These are phyloP conservation scores for Naganishia liquefaciens DNA, from an alignment of 1,284 basidiomycete genomes.

Conservation along the genomic window DNA sequence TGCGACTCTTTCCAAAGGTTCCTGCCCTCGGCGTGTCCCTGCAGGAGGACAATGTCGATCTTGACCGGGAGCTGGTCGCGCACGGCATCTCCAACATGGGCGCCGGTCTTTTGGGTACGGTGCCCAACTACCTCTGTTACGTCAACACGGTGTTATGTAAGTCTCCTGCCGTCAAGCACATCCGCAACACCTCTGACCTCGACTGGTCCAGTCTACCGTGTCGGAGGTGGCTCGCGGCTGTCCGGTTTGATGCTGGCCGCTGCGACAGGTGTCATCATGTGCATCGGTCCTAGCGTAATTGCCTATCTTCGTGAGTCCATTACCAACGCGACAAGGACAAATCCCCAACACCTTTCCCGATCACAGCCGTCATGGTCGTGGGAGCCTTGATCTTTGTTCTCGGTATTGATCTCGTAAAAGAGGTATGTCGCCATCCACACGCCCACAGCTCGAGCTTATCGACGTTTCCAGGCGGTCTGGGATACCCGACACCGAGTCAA, in stretches of 20 bases:
- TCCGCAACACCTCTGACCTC: not conserved
- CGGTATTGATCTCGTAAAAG: slow-evolving; percentile 90
- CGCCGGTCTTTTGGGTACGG: slow-evolving; percentile 76
- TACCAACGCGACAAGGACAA: slow-evolving; percentile 2
- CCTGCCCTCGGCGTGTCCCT: slow-evolving; percentile 94
- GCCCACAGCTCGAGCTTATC: not conserved
- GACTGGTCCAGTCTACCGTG: slow-evolving; percentile 70
- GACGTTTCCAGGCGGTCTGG: slow-evolving; percentile 68
- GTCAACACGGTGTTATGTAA: slow-evolving; percentile 83
- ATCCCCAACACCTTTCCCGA: slow-evolving; percentile 59
- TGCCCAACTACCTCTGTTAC: slow-evolving; percentile 60
- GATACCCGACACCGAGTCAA: slow-evolving; percentile 88
- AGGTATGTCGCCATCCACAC: slow-evolving; percentile 46
- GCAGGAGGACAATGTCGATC: slow-evolving; percentile 82
- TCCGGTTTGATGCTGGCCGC: slow-evolving; percentile 83
- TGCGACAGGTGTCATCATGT: slow-evolving; percentile 70
- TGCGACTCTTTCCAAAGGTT: slow-evolving; percentile 51
- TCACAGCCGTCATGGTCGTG: slow-evolving; percentile 78
- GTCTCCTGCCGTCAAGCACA: slow-evolving; percentile 3
- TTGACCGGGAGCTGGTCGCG: slow-evolving; percentile 86
- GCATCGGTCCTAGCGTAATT: slow-evolving; percentile 71
- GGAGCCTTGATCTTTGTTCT: slow-evolving; percentile 92
- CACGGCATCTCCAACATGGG: slow-evolving; percentile 90
- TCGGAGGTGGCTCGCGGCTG: slow-evolving; percentile 81
- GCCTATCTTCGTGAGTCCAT: slow-evolving; percentile 77